A percentile compares a stretch with the other conserved stretches of the same genome.
Conservation (phyloP, 768 basidiomycete genomes). For the Termitomyces titanicus region DNA sequence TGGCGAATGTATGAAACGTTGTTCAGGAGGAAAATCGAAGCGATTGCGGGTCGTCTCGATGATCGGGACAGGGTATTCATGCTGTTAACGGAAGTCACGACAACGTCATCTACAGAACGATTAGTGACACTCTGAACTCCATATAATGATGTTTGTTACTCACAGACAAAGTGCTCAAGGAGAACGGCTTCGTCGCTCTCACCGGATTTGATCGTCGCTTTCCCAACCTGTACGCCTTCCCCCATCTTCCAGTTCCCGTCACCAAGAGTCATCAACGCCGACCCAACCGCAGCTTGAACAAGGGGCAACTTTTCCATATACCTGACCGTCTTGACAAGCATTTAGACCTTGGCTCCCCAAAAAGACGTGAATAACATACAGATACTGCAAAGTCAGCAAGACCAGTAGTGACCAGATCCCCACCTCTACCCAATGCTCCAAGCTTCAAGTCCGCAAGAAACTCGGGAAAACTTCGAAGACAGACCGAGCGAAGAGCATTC, state of each 20-base stretch:
- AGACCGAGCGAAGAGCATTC: conserved; percentile 60
- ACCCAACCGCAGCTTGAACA: conserved; percentile 62
- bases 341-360: neutral
- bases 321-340: conserved; percentile 49
- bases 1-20: conserved; percentile 70
- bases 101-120: conserved; percentile 59
- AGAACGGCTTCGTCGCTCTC: conserved; percentile 58
- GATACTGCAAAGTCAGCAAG: conserved; percentile 58
- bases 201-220: conserved; percentile 34
- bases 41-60: conserved; percentile 58
- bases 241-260: conserved; percentile 95
- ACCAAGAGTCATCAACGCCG: conserved; percentile 66
- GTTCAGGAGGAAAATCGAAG: conserved; percentile 77
- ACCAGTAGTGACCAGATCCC: conserved; percentile 56
- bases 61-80: conserved; percentile 61
- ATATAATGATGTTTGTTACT: conserved; percentile 19
- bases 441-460: conserved; percentile 76
- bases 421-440: conserved; percentile 50
- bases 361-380: conserved; percentile 29
- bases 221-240: conserved; percentile 66
- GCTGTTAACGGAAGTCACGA: conserved; percentile 58
- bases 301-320: conserved; percentile 71
- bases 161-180: conserved; percentile 75
- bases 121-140: neutral
- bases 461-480: conserved; percentile 81